phyloP scores from a whole-genome alignment of 2,329 filamentous ascomycete species.

The Sphaerulina vaccinii region DNA sequence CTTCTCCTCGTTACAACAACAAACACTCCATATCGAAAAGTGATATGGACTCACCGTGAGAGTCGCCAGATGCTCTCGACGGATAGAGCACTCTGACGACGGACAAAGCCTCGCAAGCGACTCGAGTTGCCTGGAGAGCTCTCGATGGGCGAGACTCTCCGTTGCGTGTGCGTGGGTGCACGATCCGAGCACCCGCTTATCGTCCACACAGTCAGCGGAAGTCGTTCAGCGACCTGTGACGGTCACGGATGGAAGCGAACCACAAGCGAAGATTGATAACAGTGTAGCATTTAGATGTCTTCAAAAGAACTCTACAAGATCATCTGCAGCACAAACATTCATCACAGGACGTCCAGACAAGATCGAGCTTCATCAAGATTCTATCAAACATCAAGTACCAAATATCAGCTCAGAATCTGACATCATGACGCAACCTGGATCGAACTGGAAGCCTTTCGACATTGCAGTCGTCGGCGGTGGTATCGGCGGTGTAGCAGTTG shows the following conservation, averaged over 20 bases:
- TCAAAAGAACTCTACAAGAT: slow-evolving; percentile 3
- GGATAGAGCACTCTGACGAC: too few species aligned
- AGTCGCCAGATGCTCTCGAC: too few species aligned
- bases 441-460: slow-evolving; percentile 32
- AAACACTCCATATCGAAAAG: too few species aligned
- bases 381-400: background rate
- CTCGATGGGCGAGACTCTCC: too few species aligned
- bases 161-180: too few species aligned
- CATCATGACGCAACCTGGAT: slow-evolving; percentile 21
- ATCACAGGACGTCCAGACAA: background rate
- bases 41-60: too few species aligned
- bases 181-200: slow-evolving; percentile 11
- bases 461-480: slow-evolving; percentile 51
- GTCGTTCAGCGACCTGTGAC: slow-evolving; percentile 3
- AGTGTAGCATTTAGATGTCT: slow-evolving; percentile 19
- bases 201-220: slow-evolving; percentile 1
- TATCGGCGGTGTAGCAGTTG: slow-evolving; percentile 53
- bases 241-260: slow-evolving; percentile 10
- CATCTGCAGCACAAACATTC: slow-evolving; percentile 1
- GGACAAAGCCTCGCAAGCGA: background rate
- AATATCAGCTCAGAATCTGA: background rate
- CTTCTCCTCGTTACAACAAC: too few species aligned
- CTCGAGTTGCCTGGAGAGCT: too few species aligned
- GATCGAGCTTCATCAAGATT: background rate
- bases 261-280: too few species aligned